Conservation (phyloP, 2,329 filamentous ascomycete species). For the Aspergillus ochraceoroseus region DNA sequence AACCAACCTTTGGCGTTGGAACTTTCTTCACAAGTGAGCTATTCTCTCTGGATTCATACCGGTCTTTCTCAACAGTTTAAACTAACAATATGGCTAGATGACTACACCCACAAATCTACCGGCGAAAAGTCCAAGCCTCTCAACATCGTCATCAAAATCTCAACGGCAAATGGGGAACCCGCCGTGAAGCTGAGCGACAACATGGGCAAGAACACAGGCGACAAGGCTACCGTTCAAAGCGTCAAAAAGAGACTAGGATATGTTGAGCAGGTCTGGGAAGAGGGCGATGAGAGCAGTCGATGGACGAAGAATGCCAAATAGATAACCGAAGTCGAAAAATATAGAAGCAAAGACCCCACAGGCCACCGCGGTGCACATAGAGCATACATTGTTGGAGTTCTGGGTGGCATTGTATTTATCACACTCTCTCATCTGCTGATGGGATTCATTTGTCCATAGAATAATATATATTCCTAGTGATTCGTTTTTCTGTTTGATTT, state of each 20-base stretch:
- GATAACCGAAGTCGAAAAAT: background rate
- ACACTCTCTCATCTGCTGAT: too few relatives aligned
- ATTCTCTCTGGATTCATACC: background rate
- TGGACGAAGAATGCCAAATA: conserved; percentile 55
- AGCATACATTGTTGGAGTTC: too few relatives aligned
- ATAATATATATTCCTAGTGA: too few relatives aligned
- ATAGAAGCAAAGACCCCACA: background rate
- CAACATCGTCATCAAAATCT: conserved; percentile 97
- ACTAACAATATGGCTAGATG: conserved; percentile 51
- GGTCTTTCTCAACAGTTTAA: background rate
- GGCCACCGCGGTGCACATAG: background rate
- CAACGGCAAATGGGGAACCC: conserved; percentile 70
- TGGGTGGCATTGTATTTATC: too few relatives aligned
- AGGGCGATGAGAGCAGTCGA: conserved; percentile 74
- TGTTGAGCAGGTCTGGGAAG: conserved; percentile 74
- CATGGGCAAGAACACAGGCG: conserved; percentile 87
- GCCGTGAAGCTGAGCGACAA: conserved; percentile 95
- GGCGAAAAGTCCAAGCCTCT: conserved; percentile 81
- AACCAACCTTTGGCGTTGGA: conserved; percentile 86
- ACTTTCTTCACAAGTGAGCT: conserved; percentile 78
- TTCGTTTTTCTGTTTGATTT: too few relatives aligned
- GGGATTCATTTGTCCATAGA: too few relatives aligned
- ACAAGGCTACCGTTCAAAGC: conserved; percentile 68
- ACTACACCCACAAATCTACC: conserved; percentile 69
- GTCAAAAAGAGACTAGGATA: conserved; percentile 87